A percentile compares a stretch with the other conserved stretches of the same genome.
phyloP scores from a whole-genome alignment of 148 eudicot species.

The Rhododendron simsii region DNA sequence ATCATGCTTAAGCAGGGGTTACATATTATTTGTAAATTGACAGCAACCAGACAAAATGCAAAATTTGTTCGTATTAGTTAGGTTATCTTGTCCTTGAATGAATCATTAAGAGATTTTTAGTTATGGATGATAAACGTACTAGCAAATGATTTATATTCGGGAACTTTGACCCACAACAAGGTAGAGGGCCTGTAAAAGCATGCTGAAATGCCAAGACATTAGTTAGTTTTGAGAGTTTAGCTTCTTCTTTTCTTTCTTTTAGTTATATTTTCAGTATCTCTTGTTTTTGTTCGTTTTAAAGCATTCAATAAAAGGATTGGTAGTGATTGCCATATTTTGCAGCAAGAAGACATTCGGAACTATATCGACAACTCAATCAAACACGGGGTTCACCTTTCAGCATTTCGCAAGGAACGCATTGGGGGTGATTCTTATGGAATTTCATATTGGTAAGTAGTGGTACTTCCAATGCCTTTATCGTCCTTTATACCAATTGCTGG shows the following conservation, averaged over 20 bases:
- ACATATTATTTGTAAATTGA: not conserved
- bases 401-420: conserved; percentile 80
- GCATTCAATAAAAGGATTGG: not conserved
- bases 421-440: conserved; percentile 96
- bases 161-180: not conserved
- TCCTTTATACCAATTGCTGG: not conserved
- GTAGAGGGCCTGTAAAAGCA: not conserved
- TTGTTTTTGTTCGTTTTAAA: not conserved
- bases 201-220: not conserved
- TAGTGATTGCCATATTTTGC: conserved; percentile 30
- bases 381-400: conserved; percentile 69
- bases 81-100: not conserved
- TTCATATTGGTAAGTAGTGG: conserved; percentile 70
- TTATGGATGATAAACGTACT: not conserved
- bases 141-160: not conserved
- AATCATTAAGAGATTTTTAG: not conserved
- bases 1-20: not conserved
- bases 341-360: conserved; percentile 98
- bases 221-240: not conserved
- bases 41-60: not conserved
- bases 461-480: not conserved
- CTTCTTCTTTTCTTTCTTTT: not conserved
- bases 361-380: conserved; percentile 77
- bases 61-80: not conserved
- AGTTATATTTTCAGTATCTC: not conserved